phyloP scores from a whole-genome alignment of 768 basidiomycete species.

The Leccinum arenicola region DNA sequence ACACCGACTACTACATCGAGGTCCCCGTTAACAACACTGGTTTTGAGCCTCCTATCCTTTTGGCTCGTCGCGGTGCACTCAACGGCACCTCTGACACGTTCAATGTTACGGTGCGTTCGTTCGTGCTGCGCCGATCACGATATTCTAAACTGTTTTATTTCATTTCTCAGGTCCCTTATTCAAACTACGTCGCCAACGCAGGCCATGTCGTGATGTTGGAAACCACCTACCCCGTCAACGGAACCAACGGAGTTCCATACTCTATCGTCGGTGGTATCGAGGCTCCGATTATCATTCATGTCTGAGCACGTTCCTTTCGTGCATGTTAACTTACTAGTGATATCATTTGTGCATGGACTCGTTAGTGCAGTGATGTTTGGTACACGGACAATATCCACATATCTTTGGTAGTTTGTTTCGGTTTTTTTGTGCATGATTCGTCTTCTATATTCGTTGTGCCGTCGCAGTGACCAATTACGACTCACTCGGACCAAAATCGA shows the following conservation, averaged over 20 bases:
- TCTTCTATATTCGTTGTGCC: no score
- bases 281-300: slow-evolving; percentile 13
- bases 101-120: neutral
- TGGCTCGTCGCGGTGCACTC: slow-evolving; percentile 1
- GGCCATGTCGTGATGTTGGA: slow-evolving; percentile 18
- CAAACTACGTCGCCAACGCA: slow-evolving; percentile 18
- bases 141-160: neutral
- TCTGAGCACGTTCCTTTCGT: slow-evolving; percentile 6
- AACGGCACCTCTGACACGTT: neutral
- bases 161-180: slow-evolving; percentile 18
- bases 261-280: neutral
- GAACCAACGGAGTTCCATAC: slow-evolving; percentile 2
- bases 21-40: slow-evolving; percentile 32
- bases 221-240: slow-evolving; percentile 22
- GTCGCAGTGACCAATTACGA: no score
- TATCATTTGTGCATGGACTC: no score
- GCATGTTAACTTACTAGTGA: no score
- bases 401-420: no score
- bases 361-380: no score
- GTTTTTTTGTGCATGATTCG: no score
- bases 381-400: no score
- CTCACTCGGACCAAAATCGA: no score
- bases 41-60: slow-evolving; percentile 29
- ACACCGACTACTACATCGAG: slow-evolving; percentile 33
- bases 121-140: neutral